Evolutionary conservation across 495 filamentous ascomycete species (phyloP), one percentile per base, ranked within the genome.

Genomic region (Thermothielavioides terrestris): DNA sequence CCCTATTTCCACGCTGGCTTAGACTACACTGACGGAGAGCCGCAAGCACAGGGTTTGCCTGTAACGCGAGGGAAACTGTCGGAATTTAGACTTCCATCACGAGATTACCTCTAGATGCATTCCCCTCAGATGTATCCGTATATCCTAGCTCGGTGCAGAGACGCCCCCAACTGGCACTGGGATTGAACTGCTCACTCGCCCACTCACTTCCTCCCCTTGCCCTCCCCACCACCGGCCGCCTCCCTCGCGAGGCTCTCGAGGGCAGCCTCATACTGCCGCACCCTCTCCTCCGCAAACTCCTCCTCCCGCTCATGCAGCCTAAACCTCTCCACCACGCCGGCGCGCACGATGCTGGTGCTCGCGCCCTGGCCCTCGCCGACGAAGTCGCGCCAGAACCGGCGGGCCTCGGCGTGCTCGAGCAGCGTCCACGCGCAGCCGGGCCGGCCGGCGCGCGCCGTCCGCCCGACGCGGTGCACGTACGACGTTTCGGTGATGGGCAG

Each of bases 381-480:
- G 52, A 96, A 81, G 52, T 86, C 81, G 40, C 83, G 81, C 80
- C 83, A 84, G 61, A 97, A 98, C 86, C 89, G 88, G 31, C 82
- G 73, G 8, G 79, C 90, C 64, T 98, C 89, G 7, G 75, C 75
- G 52, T 85, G 76, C 30, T 81, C 83, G 23, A 90, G 74, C 11
- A 98, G 66, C 3, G 88, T 91, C 83, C 87, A 94, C 9, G 91
- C 89, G 31, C 77, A 74, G 0, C 92, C 92, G 6, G 68, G 63
- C 36, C 80, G 80, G 3, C 87, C 87, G 0, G 90, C 91, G 62
- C 91, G 72, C 9, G 91, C 91, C 1, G 92, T 96, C 47, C 92
- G 80, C 9, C 92, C 92, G 10, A 95, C 88, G 18, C 92, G 84
- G 66, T 98, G 92, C 11, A 97, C 84, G 56, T 97, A 98, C 15